These are phyloP conservation scores for Waltergamsia citrina DNA, from an alignment of 2,329 filamentous ascomycete species.

Conservation along the genomic window DNA sequence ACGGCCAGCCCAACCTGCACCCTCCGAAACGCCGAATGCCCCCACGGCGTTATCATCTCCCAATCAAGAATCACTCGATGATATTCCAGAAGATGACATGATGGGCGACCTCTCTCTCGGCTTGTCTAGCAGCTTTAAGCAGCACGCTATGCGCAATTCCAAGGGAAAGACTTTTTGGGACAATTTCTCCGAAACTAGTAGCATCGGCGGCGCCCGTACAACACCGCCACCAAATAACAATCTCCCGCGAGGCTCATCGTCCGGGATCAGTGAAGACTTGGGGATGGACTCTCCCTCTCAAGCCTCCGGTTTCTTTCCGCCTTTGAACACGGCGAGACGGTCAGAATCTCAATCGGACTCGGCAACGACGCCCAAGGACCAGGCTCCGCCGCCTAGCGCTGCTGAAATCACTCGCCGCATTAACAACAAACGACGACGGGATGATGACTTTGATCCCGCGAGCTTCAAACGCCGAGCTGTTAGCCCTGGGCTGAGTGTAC, in stretches of 20 bases:
- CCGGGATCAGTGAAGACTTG: constrained; percentile 58
- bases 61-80: constrained; percentile 55
- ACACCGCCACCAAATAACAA: constrained; percentile 53
- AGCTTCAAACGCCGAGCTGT: constrained; percentile 89
- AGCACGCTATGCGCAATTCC: constrained; percentile 62
- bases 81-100: constrained; percentile 60
- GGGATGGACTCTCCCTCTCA: constrained; percentile 60
- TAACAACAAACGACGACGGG: constrained; percentile 73
- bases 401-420: constrained; percentile 71
- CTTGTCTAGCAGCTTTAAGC: constrained; percentile 61
- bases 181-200: constrained; percentile 60
- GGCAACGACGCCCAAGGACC: neutral
- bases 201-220: constrained; percentile 35
- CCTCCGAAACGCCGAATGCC: constrained; percentile 26
- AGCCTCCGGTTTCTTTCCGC: constrained; percentile 20
- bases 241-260: constrained; percentile 49
- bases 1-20: constrained; percentile 12
- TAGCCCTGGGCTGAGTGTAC: constrained; percentile 80
- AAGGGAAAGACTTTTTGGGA: constrained; percentile 67
- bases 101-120: constrained; percentile 44
- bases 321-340: constrained; percentile 1
- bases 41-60: constrained; percentile 61
- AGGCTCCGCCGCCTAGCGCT: constrained; percentile 43
- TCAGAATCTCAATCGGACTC: constrained; percentile 10
- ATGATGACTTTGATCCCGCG: constrained; percentile 82